Evolutionary conservation across 2,329 filamentous ascomycete genomes (phyloP).

Genomic region (Alternaria sp.): DNA sequence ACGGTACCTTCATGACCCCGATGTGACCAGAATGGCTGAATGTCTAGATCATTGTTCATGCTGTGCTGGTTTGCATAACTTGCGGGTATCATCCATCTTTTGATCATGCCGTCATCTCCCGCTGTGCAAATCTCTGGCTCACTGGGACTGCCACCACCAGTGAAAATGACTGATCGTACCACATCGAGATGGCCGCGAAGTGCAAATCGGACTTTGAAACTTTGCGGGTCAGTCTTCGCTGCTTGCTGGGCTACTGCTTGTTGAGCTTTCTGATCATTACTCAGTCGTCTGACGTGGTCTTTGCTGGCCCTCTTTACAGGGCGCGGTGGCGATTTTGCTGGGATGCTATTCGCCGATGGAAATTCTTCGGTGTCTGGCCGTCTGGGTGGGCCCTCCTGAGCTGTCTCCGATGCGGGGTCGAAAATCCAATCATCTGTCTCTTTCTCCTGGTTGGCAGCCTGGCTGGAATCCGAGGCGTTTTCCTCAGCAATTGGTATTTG

Average conservation of each 20-base stretch:
- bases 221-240: constrained; percentile 72
- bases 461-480: constrained; percentile 37
- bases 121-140: constrained; percentile 98
- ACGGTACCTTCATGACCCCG: constrained; percentile 92
- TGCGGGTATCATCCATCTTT: constrained; percentile 92
- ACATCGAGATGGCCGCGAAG: constrained; percentile 92
- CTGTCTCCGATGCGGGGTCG: constrained; percentile 71
- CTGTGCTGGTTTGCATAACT: constrained; percentile 72
- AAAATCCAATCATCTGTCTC: constrained; percentile 90
- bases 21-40: constrained; percentile 93
- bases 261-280: constrained; percentile 69
- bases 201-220: constrained; percentile 92
- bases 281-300: constrained; percentile 65
- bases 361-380: constrained; percentile 89
- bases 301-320: constrained; percentile 74
- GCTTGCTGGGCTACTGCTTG: constrained; percentile 52
- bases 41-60: constrained; percentile 82
- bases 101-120: constrained; percentile 94
- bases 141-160: constrained; percentile 90
- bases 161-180: constrained; percentile 94
- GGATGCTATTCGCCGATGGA: constrained; percentile 78
- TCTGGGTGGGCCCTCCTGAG: constrained; percentile 62
- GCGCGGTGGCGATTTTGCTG: constrained; percentile 81
- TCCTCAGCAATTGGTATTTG: constrained; percentile 59
- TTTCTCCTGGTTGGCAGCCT: constrained; percentile 54